Evolutionary conservation across 2,329 filamentous ascomycete genomes (phyloP), one percentile per base, ranked within the genome.

Genomic region (Akanthomyces uredinophilus): DNA sequence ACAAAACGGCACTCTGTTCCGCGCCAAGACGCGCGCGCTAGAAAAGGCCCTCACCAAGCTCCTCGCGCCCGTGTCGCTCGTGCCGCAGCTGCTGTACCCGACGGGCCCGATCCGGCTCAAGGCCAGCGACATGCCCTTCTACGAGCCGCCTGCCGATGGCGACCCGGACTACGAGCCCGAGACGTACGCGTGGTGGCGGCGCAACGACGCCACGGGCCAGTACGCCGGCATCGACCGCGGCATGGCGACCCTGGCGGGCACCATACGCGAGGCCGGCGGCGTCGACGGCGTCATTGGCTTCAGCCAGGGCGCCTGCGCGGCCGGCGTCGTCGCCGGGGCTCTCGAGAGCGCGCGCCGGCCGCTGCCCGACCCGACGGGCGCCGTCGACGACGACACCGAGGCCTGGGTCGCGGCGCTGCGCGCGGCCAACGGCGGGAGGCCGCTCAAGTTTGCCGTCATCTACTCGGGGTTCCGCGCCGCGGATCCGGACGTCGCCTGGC

Each of bases 1-100:
- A 8, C 94, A 98, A 80, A 96, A 91, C 32, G 92, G 93, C 4
- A 76, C 87, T 4, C 80, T 92, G 65, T 97, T 97, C 83, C 88
- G 86, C 72, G 85, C 88, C 74, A 97, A 97, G 79, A 96, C 91
- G 51, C 90, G 92, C 73, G 91, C 91, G 13, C 81, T 97, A 1
- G 86, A 92, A 69, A 96, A 97, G 75, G 80, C 88, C 60, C 83
- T 97, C 62, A 75, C 80, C 64, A 96, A 96, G 71, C 78, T 85
- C 32, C 89, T 97, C 65, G 75, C 82, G 2, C 82, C 87, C 50
- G 76, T 83, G 61, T 78, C 79, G 67, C 72, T 84, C 68, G 80
- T 72, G 60, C 82, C 79, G 66, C 79, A 74, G 4, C 80, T 91
- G 59, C 75, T 86, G 70, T 92, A 90, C 75, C 88, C 89, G 5